Evolutionary conservation across 23 red algal species (phyloP).

Genomic region (Gracilariopsis chorda): DNA sequence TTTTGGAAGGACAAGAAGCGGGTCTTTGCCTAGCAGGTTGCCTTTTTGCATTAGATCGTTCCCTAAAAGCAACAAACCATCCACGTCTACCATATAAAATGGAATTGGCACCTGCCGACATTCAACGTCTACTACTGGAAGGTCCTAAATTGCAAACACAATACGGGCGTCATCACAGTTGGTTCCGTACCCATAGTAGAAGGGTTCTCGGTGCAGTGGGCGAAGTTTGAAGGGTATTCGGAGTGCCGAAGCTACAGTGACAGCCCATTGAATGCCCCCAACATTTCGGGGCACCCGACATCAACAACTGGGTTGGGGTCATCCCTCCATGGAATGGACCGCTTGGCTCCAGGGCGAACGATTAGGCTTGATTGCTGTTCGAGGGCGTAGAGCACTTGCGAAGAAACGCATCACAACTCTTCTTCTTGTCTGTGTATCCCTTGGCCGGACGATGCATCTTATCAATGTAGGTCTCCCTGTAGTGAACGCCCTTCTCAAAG

Average conservation of each 20-base stretch:
- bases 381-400: neutral
- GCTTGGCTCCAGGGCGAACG: neutral
- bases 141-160: neutral
- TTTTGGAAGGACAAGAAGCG: neutral
- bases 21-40: neutral
- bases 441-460: no score
- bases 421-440: no score
- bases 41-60: neutral
- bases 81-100: constrained; percentile 14
- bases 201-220: neutral
- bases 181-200: neutral
- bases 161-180: neutral
- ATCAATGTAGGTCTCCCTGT: no score
- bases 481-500: no score
- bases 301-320: constrained; percentile 15
- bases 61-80: constrained; percentile 1
- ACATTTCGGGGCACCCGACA: constrained; percentile 3
- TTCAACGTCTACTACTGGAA: neutral
- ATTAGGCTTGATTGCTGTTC: neutral
- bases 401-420: neutral
- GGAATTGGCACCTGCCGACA: neutral
- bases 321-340: neutral
- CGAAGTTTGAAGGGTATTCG: neutral
- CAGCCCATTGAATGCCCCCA: neutral
- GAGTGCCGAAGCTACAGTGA: neutral